These are phyloP conservation scores for Daldinia sp. DNA, from an alignment of 2,329 filamentous ascomycete species.

Conservation along the genomic window DNA sequence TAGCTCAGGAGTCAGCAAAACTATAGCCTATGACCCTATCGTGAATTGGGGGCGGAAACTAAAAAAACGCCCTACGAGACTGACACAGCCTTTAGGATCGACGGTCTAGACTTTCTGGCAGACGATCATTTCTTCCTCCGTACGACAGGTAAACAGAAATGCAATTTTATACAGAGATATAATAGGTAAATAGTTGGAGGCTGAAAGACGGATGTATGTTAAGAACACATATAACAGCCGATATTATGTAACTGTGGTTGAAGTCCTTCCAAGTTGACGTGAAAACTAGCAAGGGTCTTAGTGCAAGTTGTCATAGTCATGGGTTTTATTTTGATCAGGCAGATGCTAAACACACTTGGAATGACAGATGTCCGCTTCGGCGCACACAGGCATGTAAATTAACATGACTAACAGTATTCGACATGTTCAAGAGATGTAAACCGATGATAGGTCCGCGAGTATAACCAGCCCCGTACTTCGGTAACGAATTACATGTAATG, in stretches of 20 bases:
- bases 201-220: not conserved
- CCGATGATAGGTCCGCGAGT: not conserved
- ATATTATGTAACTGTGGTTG: no score
- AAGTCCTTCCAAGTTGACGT: no score
- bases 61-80: not conserved
- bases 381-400: not conserved
- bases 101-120: not conserved
- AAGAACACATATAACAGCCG: not conserved
- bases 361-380: not conserved
- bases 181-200: not conserved
- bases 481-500: not conserved
- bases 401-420: not conserved
- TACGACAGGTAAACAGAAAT: not conserved
- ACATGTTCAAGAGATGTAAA: not conserved
- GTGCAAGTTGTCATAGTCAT: not conserved
- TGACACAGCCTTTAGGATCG: not conserved
- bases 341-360: not conserved
- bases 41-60: not conserved
- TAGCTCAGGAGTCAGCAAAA: not conserved
- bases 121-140: not conserved
- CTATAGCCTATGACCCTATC: not conserved
- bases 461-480: not conserved
- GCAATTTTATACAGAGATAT: not conserved
- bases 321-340: not conserved
- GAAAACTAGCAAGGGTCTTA: not conserved